Evolutionary conservation across 208 protist species (phyloP), one percentile per base, ranked within the genome.

Genomic region (Porcisia hertigi): DNA sequence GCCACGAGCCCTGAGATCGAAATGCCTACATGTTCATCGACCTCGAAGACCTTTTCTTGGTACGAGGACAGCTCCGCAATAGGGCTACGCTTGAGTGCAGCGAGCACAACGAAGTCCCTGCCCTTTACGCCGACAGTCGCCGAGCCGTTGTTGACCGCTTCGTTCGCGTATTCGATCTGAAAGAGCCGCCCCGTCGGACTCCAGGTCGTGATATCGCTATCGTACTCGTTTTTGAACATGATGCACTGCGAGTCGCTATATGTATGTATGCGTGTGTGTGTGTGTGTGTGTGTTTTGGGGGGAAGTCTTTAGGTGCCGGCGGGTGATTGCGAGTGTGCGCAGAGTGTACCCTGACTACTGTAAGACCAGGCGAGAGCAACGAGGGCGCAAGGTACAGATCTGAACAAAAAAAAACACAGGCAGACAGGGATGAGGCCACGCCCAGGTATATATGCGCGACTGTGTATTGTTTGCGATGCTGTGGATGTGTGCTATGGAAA

Each of bases 151-250:
- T 99, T 99, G 0, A 99, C 99, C 0, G 99, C 99, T 84, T 99
- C 99, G 89, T 99, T 99, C 23, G 99, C 99, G 84, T 99, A 99
- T 86, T 99, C 99, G 30, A 99, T 91, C 90, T 99, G 98, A 88
- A 98, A 97, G 64, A 99, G 87, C 59, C 98, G 88, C 12, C 98
- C 98, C 23, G 96, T 94, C 30, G 99, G 99, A 74, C 93, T 98
- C 98, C 98, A 99, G 39, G 97, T 99, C n/a, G 98, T 99, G 74
- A 99, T 99, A 85, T 99, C 98, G 25, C 92, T 98, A 75, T 99
- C 99, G 84, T 99, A 99, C 85, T 99, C 88, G 85, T 98, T 98
- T 77, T 93, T 92, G 72, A 96, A 92, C 91, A 97, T 95, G 73
- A 71, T 41, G 65, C 30, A 41, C 45, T 7, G 3, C 45, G 11